Base-by-base conservation (phyloP, 805 yeast genomes). In the Candida montana region DNA sequence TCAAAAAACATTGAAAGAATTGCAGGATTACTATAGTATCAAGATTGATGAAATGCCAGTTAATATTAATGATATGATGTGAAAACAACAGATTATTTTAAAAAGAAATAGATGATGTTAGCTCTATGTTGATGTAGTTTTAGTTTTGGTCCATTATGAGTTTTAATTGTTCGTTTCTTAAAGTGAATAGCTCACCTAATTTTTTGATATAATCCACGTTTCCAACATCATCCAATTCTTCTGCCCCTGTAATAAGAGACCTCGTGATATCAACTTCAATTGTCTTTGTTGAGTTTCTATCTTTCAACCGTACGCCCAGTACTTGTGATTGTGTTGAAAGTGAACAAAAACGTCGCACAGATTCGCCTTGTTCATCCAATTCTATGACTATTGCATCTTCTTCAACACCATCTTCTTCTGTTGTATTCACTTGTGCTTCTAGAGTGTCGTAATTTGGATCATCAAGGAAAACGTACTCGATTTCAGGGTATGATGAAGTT, bases 1-100 rank as follows among this genome's bases (percentile, higher is more conserved):
- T 65, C 74, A 73, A 50, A 75, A 72, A 40, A 77, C 75, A 61
- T 73, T 91, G 72, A 76, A 80, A 62, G 95, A 81, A 52, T 68
- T 84, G 51, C 89, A 83, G 61, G 71, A 69, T 62, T 78, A 77
- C 72, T 85, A 85, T 71, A 74, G 82, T 44, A 81, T 81, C 43
- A 82, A 77, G 63, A 81, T 84, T 53, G 77, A 74, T 52, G 91
- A 83, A 65, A 76, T 84, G 79, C 95, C 95, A 51, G 79, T 81
- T 52, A 78, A 83, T 66, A 71, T 88, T 52, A 77, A 68, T 62
- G 79, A 80, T 42, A 31, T 60, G 47, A 35, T 51, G 50, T 51
- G 36, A 51, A 21, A n/a, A n/a, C n/a, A n/a, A n/a, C n/a, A n/a
- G n/a, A n/a, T n/a, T n/a, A n/a, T n/a, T n/a, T n/a, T n/a, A n/a